Evolutionary conservation across 73 alveolate genomes (phyloP), one percentile per base, ranked within the genome.

Genomic region (Breviolum minutum): DNA sequence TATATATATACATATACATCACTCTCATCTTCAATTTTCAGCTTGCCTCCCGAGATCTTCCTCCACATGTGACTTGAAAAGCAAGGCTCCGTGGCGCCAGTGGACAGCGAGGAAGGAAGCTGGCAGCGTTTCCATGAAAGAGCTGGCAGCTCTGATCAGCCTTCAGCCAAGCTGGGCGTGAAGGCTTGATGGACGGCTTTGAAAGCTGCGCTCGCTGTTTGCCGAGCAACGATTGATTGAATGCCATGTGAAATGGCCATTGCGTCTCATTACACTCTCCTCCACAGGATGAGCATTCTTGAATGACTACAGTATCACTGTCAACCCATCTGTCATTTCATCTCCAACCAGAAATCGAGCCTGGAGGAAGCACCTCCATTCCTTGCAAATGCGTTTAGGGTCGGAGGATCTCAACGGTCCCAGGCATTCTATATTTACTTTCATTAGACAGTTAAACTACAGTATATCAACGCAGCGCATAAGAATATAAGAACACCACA

Each of bases 171-270:
- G 87, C 71, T 11, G n/a, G n/a, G n/a, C n/a, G 22, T 0, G 26
- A 12, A 0, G 66, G 64, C 5, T 16, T 8, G 76, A 83, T 5
- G 61, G 10, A 79, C 24, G 16, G 12, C 0, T 4, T 29, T 19
- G 3, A 27, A 10, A 24, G n/a, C 87, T 8, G 63, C 7, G 29
- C 63, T 32, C 86, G 80, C 80, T 77, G 22, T 7, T 17, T 16
- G 48, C 73, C 96, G 48, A 69, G 97, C 64, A 9, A 63, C 88
- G 97, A 66, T 63, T 76, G 63, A 27, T 90, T 90, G 87, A 90
- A 90, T 5, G 96, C 96, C 96, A 90, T 90, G 87, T 90, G 74
- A 87, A 69, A 90, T 11, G 96, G 96, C 96, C 96, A 90, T 29
- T 90, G 96, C 74, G 68, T 90, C 27, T 40, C 60, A 40, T 77